Evolutionary conservation across 495 filamentous ascomycete species (phyloP).

Genomic region (Amorphotheca resinae): DNA sequence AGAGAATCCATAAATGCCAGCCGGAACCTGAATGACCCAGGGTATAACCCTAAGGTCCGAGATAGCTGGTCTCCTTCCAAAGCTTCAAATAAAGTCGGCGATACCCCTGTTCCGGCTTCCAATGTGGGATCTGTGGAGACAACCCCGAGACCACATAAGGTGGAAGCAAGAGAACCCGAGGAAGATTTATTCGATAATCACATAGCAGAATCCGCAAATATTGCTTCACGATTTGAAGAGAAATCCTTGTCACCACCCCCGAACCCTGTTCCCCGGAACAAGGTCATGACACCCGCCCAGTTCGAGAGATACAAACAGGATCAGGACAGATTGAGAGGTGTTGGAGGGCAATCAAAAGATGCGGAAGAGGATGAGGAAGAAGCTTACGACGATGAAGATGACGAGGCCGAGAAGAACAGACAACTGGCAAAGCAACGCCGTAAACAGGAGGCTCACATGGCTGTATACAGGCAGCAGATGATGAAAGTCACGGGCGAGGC

Average conservation of each 20-base stretch:
- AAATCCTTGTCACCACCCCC: slow-evolving; percentile 29
- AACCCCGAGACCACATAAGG: slow-evolving; percentile 15
- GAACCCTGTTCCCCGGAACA: slow-evolving; percentile 38
- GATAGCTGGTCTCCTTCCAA: slow-evolving; percentile 20
- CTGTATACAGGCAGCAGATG: slow-evolving; percentile 90
- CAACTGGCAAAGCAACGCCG: slow-evolving; percentile 62
- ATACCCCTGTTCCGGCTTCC: slow-evolving; percentile 19
- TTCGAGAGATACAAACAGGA: slow-evolving; percentile 76
- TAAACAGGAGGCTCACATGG: slow-evolving; percentile 84
- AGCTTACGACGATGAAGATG: slow-evolving; percentile 62
- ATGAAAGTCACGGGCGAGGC: slow-evolving; percentile 86
- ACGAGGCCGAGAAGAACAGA: slow-evolving; percentile 64
- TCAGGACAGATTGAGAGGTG: slow-evolving; percentile 51
- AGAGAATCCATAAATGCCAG: slow-evolving; percentile 47
- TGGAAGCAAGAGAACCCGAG: slow-evolving; percentile 2
- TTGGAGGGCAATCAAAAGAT: slow-evolving; percentile 29
- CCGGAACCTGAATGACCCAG: slow-evolving; percentile 25
- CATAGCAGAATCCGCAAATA: slow-evolving; percentile 30
- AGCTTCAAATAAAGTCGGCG: slow-evolving; percentile 25
- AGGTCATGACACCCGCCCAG: slow-evolving; percentile 81
- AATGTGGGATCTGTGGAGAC: slow-evolving; percentile 11
- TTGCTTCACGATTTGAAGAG: slow-evolving; percentile 31
- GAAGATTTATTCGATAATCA: slow-evolving; percentile 30
- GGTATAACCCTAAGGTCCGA: slow-evolving; percentile 22
- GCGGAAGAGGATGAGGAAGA: slow-evolving; percentile 39